phyloP scores from a whole-genome alignment of 2,329 filamentous ascomycete species.

The Teratosphaeria viscida region DNA sequence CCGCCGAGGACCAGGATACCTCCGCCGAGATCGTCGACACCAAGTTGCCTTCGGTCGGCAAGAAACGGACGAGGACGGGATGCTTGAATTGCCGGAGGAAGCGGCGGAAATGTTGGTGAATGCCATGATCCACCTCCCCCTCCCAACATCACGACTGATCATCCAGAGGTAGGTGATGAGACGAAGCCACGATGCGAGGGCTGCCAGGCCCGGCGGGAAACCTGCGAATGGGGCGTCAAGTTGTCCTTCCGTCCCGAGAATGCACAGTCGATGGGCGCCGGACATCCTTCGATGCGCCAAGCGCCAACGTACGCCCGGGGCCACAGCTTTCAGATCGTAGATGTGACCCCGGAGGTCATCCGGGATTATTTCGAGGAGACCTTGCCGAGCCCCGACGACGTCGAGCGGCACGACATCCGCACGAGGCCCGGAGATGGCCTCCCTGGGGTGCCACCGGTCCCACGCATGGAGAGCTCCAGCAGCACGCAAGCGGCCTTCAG shows the following conservation, averaged over 20 bases:
- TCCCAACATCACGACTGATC: neutral
- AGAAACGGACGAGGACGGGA: constrained; percentile 24
- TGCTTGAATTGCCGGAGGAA: constrained; percentile 26
- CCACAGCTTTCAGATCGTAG: constrained; percentile 18
- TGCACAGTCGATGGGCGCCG: constrained; percentile 17
- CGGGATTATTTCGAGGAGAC: constrained; percentile 20
- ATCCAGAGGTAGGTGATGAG: constrained; percentile 16
- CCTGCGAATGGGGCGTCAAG: constrained; percentile 22
- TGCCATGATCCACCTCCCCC: neutral
- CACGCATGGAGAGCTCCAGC: neutral
- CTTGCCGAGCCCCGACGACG: neutral
- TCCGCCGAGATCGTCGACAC: constrained; percentile 3
- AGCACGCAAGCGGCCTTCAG: neutral
- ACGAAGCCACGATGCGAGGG: constrained; percentile 23
- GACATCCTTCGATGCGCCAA: constrained; percentile 23
- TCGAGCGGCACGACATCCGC: neutral
- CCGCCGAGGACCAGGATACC: neutral
- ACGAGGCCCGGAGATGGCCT: neutral
- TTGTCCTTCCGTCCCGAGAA: constrained; percentile 21
- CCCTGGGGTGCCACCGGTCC: neutral
- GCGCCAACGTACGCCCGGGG: constrained; percentile 7
- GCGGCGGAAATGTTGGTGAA: constrained; percentile 21
- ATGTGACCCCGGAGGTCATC: constrained; percentile 22
- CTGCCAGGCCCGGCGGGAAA: constrained; percentile 19
- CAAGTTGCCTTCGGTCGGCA: constrained; percentile 16